Percentiles rank a stretch among this genome's conserved stretches.
Conservation (phyloP, 305 asterid genomes). For the Petunia hybrid region DNA sequence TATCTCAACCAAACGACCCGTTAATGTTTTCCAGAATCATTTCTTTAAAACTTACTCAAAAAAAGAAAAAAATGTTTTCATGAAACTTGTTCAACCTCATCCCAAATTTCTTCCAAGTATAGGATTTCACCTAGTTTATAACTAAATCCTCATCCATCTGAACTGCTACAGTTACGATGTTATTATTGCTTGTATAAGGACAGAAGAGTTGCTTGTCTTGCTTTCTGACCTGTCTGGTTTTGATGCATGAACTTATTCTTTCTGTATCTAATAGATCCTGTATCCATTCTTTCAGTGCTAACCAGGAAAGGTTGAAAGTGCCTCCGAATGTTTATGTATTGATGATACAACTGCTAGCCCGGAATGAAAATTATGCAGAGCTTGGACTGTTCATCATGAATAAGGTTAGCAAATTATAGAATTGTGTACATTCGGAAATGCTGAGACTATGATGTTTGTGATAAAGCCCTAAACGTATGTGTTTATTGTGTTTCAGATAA, state of each 20-base stretch:
- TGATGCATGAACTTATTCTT: conserved; percentile 29
- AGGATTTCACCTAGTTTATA: neutral
- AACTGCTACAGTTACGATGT: conserved; percentile 14
- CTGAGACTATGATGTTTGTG: conserved; percentile 3
- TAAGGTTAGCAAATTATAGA: conserved; percentile 57
- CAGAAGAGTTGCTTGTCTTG: neutral
- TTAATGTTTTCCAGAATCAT: neutral
- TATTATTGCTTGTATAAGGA: neutral
- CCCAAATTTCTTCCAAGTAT: neutral
- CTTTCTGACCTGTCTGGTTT: conserved; percentile 12
- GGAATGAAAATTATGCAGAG: conserved; percentile 78
- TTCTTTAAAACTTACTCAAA: neutral
- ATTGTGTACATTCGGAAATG: conserved; percentile 26
- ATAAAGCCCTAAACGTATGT: conserved; percentile 32
- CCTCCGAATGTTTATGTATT: conserved; percentile 68
- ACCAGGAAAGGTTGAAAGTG: conserved; percentile 76
- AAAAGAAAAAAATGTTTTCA: neutral
- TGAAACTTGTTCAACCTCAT: neutral
- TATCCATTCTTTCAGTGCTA: conserved; percentile 64
- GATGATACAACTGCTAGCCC: conserved; percentile 81
- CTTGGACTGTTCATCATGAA: conserved; percentile 76
- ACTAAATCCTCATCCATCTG: conserved; percentile 31
- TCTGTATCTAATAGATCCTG: conserved; percentile 24
- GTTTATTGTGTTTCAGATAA: conserved; percentile 61
- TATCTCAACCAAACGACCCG: too few species aligned